Base-by-base conservation (phyloP, 2,329 filamentous ascomycete genomes). In the Penicillium vulpinum region DNA sequence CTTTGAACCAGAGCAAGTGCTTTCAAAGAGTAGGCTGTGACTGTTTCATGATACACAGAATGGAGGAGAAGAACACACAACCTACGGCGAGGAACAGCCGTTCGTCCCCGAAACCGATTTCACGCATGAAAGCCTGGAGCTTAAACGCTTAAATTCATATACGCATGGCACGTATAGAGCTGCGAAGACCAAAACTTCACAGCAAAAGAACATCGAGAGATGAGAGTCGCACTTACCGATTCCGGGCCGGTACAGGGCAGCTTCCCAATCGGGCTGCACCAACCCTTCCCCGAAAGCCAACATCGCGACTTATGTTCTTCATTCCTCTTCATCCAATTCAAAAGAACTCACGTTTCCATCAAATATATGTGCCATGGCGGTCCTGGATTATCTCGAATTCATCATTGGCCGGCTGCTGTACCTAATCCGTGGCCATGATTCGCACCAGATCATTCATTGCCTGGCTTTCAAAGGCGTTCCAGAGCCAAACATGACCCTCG, bases 361-460 rank as follows among this genome's bases (percentile, higher is more conserved):
- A 11, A 10, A 5, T n/a, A 9, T 6, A 41, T 28, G 28, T 29
- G 15, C 31, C 33, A 36, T 46, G 51, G 16, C 26, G 4, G 21
- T 47, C 4, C 26, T 50, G 45, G 18, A 63, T 29, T 70, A 64
- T 46, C 24, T 69, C 2, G 61, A 63, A 45, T 69, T 60, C 26
- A 52, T 47, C 18, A 43, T 69, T 2, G 65, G 66, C 24, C 57
- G 58, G 21, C 21, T 66, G 2, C 41, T 70, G 1, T 69, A 67
- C 49, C 54, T 52, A n/a, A 53, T 70, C 8, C 65, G 69, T 16
- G 63, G 57, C 28, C 67, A 71, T 57, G 67, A 71, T 35, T 62
- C 60, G 5, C 54, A 57, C 5, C 63, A 67, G 38, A 62, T 71
- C 38, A 62, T 63, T 28, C 51, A 61, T 8, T 58, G 57, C 24